phyloP scores from a whole-genome alignment of 108 stramenopile species.

The Aurantiochytrium sp. region DNA sequence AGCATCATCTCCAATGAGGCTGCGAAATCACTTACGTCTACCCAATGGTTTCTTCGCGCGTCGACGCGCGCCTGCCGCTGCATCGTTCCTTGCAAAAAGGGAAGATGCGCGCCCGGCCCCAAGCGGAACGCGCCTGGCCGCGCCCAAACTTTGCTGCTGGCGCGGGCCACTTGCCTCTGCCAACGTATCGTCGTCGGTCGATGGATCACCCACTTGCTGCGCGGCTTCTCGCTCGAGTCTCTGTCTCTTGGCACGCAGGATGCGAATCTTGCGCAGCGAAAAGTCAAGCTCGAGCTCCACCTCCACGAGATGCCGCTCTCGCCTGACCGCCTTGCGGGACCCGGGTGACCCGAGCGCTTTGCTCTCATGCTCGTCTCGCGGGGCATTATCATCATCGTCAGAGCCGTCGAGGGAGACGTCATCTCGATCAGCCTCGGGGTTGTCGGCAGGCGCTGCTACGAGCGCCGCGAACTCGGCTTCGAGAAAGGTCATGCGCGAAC shows the following conservation, averaged over 20 bases:
- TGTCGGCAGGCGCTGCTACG: background rate
- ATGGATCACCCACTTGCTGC: too few relatives aligned
- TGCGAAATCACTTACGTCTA: too few relatives aligned
- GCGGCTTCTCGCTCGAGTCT: background rate
- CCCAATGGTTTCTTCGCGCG: too few relatives aligned
- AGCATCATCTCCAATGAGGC: too few relatives aligned
- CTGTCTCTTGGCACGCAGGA: background rate
- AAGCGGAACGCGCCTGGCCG: too few relatives aligned
- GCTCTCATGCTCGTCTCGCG: background rate
- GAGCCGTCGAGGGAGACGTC: too few relatives aligned
- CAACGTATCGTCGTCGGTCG: too few relatives aligned
- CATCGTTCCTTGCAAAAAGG: too few relatives aligned
- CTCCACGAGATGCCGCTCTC: slow-evolving; percentile 7
- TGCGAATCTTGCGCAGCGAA: background rate
- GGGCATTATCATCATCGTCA: background rate
- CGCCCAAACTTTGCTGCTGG: too few relatives aligned
- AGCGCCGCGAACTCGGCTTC: background rate
- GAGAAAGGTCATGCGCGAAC: background rate
- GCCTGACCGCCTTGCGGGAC: background rate
- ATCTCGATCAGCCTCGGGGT: background rate
- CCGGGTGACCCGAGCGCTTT: background rate
- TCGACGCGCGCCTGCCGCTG: too few relatives aligned
- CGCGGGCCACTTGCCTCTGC: too few relatives aligned
- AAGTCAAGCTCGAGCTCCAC: slow-evolving; percentile 21
- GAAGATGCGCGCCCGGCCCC: too few relatives aligned